phyloP scores from a whole-genome alignment of 371 early-diverging fungal species.

The Saksenaea oblongispora region DNA sequence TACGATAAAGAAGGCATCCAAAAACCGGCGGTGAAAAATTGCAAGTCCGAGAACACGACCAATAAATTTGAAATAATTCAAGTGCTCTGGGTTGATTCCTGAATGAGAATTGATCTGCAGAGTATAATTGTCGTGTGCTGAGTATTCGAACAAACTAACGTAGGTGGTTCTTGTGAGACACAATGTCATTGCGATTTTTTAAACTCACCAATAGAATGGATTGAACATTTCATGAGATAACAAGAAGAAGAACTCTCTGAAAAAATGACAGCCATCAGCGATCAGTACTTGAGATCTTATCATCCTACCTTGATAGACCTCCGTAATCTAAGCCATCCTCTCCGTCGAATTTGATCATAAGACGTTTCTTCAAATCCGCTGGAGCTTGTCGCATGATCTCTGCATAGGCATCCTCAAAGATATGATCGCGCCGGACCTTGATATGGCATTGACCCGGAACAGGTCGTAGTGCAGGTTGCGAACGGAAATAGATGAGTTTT shows the following conservation, averaged over 20 bases:
- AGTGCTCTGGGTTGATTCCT: conserved; percentile 96
- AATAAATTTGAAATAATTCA: conserved; percentile 98
- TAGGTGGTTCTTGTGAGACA: background rate
- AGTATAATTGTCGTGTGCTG: conserved; percentile 96
- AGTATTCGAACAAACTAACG: conserved; percentile 87
- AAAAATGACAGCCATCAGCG: background rate
- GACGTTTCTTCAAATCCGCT: conserved; percentile 87
- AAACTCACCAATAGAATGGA: conserved; percentile 86
- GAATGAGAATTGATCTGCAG: conserved; percentile 96
- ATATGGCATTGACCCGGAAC: conserved; percentile 92
- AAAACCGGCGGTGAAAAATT: conserved; percentile 95
- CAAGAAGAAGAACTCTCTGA: conserved; percentile 94
- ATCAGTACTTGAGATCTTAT: background rate
- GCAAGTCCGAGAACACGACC: conserved; percentile 98
- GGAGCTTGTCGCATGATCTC: conserved; percentile 89
- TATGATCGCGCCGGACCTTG: conserved; percentile 82
- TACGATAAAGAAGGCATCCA: conserved; percentile 96
- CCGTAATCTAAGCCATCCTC: conserved; percentile 99
- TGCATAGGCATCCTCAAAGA: conserved; percentile 94
- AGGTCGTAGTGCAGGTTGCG: conserved; percentile 89
- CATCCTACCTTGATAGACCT: conserved; percentile 81
- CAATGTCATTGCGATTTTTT: no score
- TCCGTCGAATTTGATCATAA: conserved; percentile 97
- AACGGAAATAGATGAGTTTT: conserved; percentile 93
- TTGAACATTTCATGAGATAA: conserved; percentile 99